Percentiles rank a stretch among this genome's conserved stretches.
Conservation (phyloP, 139 green algal genomes). For the Chlorella sp. region DNA sequence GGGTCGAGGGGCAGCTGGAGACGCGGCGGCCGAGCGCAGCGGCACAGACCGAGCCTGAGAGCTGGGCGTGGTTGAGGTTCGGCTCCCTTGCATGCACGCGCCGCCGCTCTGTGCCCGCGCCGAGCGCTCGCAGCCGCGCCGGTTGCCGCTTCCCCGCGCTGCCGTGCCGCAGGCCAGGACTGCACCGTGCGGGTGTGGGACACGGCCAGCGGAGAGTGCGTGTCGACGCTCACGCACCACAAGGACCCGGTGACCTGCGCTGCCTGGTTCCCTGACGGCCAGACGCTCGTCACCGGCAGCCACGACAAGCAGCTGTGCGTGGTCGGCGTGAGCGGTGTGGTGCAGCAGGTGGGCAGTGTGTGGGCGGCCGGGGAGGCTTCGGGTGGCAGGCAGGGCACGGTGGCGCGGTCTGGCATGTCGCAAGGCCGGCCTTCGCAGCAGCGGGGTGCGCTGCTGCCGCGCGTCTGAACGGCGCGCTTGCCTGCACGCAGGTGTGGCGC, state of each 20-base stretch:
- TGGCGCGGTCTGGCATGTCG: no score
- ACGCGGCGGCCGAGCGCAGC: no score
- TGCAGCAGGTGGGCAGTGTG: conserved; percentile 19
- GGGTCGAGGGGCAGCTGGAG: no score
- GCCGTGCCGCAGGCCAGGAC: conserved; percentile 32
- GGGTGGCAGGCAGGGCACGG: conserved; percentile 14
- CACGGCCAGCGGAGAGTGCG: conserved; percentile 21
- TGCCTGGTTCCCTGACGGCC: conserved; percentile 83
- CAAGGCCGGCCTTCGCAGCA: no score
- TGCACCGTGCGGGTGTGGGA: conserved; percentile 61
- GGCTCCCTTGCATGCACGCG: no score
- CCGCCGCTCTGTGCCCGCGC: no score
- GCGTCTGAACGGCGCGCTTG: no score
- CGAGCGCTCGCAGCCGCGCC: no score
- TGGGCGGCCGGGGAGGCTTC: conserved; percentile 6
- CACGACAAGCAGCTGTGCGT: conserved; percentile 65
- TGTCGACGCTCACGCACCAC: conserved; percentile 42
- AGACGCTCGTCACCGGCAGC: conserved; percentile 72
- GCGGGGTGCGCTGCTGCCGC: no score
- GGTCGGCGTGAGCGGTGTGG: neutral
- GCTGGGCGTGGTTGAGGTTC: no score
- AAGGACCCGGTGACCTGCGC: conserved; percentile 65
- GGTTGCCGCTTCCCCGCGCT: neutral
- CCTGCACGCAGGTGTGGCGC: conserved; percentile 23
- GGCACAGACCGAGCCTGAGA: no score